phyloP scores from a whole-genome alignment of 345 rosid genomes.

The Eucalyptus tenuipes region DNA sequence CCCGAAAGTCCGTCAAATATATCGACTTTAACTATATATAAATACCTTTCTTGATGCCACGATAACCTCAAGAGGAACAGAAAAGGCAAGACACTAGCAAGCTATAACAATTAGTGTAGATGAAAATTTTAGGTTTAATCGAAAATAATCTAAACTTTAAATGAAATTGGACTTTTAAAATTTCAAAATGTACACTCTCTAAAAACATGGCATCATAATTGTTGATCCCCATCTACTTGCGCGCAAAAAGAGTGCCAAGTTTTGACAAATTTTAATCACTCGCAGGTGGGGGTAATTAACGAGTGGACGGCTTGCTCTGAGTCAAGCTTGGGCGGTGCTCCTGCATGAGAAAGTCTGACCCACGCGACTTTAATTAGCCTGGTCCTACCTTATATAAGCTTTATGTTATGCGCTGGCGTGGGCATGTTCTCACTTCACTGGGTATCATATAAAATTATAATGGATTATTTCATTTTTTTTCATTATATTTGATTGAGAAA shows the following conservation, averaged over 20 bases:
- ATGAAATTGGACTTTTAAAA: not conserved
- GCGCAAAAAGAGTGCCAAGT: not conserved
- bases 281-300: not conserved
- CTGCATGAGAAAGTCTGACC: not conserved
- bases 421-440: not conserved
- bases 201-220: not conserved
- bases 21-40: not conserved
- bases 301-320: not conserved
- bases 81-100: not conserved
- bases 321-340: not conserved
- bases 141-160: not conserved
- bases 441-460: not conserved
- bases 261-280: not conserved
- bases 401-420: fast-evolving
- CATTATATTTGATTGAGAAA: not conserved
- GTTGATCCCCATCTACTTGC: not conserved
- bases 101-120: not conserved
- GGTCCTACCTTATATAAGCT: not conserved
- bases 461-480: not conserved
- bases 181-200: not conserved
- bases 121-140: not conserved
- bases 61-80: not conserved
- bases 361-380: not conserved
- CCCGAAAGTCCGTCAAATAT: not conserved
- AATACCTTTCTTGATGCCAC: not conserved